These are phyloP conservation scores for Cytospora chrysosperma DNA, from an alignment of 2,329 filamentous ascomycete genomes.

Conservation along the genomic window DNA sequence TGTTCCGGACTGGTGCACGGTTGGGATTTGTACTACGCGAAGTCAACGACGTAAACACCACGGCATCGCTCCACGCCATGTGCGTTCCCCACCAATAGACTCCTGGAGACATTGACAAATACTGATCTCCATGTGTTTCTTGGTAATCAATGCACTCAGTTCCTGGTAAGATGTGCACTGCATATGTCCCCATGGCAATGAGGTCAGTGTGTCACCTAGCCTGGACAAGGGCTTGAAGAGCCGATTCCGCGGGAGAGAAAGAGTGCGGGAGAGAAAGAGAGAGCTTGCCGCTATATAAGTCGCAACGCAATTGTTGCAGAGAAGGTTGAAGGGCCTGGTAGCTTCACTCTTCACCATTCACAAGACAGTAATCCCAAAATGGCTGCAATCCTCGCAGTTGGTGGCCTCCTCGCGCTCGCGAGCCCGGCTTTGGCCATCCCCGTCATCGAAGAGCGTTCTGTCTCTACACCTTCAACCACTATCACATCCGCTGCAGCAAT, in stretches of 20 bases:
- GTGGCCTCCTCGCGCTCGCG: conserved; percentile 27
- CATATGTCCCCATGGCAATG: not conserved
- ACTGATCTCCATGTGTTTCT: not conserved
- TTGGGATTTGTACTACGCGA: not conserved
- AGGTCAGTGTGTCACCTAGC: conserved; percentile 3
- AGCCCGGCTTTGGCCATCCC: conserved; percentile 33
- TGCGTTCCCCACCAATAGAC: not conserved
- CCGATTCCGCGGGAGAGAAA: not conserved
- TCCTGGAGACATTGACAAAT: not conserved
- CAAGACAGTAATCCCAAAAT: not conserved
- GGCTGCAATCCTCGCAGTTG: conserved; percentile 15
- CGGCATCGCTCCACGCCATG: not conserved
- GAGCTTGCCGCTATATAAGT: conserved; percentile 1
- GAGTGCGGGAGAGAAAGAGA: not conserved
- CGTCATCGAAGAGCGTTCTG: conserved; percentile 26
- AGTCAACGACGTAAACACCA: not conserved
- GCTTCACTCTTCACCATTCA: not conserved
- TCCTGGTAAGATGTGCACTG: not conserved
- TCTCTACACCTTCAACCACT: conserved; percentile 38
- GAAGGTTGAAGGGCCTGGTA: not conserved
- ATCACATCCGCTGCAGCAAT: conserved; percentile 32
- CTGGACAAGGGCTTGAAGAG: not conserved
- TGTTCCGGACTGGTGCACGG: not conserved
- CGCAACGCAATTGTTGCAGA: no score
- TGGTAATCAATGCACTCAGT: not conserved